phyloP scores from a whole-genome alignment of 352 stramenopile species.

The Globisporangium emineosum region DNA sequence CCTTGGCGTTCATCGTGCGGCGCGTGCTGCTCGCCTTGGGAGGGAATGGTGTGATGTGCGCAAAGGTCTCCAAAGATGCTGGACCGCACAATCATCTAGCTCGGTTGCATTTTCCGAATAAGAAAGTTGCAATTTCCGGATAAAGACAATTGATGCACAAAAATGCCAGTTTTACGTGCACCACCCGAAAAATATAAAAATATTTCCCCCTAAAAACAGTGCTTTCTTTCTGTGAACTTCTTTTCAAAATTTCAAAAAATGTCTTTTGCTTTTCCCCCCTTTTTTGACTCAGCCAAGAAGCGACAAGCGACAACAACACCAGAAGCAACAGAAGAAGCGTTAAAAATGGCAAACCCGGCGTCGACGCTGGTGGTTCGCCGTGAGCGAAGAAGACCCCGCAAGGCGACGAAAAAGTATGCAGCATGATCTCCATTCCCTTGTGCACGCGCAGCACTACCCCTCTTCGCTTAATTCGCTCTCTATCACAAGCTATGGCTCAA shows the following conservation, averaged over 20 bases:
- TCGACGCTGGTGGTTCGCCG: slow-evolving; percentile 57
- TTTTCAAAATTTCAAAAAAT: neutral
- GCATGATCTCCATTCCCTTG: neutral
- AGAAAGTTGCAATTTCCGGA: too few species aligned
- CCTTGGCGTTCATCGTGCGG: too few species aligned
- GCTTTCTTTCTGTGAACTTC: neutral
- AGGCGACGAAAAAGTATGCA: slow-evolving; percentile 32
- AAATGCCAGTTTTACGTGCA: too few species aligned
- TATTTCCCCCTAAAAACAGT: neutral
- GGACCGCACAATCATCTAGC: too few species aligned
- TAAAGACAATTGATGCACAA: too few species aligned
- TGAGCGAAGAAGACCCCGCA: slow-evolving; percentile 52
- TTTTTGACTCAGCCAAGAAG: neutral
- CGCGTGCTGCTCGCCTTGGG: too few species aligned
- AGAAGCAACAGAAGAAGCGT: neutral
- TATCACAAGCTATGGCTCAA: neutral
- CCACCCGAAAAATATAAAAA: too few species aligned
- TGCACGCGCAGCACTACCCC: neutral
- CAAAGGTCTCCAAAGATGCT: too few species aligned
- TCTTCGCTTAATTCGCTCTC: neutral
- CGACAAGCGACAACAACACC: neutral
- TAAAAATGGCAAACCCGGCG: slow-evolving; percentile 11
- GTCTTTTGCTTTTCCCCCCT: neutral
- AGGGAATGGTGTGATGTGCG: too few species aligned
- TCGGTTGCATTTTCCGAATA: too few species aligned